These are phyloP conservation scores for Spergularia bocconei DNA, from an alignment of 148 eudicot species.

Conservation along the genomic window DNA sequence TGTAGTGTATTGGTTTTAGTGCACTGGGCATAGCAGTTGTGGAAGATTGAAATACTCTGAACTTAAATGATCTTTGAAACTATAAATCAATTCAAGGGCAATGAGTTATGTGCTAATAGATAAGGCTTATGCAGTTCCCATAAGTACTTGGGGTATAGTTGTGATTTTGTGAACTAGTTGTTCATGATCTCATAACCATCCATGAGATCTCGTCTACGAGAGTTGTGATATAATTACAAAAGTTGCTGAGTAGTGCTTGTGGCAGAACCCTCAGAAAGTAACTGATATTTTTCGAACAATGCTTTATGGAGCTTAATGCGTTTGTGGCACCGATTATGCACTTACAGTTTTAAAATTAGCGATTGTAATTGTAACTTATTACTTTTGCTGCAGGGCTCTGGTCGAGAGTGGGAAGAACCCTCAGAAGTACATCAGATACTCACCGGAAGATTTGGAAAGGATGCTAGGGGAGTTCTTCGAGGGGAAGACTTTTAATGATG, in stretches of 20 bases:
- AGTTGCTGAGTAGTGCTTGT: background rate
- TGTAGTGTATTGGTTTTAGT: no score
- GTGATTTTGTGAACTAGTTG: background rate
- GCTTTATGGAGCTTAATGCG: background rate
- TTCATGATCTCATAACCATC: background rate
- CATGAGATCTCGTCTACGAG: background rate
- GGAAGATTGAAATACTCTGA: no score
- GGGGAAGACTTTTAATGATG: slow-evolving; percentile 71
- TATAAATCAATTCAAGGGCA: no score
- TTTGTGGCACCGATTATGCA: background rate
- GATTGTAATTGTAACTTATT: background rate
- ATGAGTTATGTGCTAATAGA: no score
- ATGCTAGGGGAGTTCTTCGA: slow-evolving; percentile 97
- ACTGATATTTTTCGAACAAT: background rate
- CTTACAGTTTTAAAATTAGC: background rate
- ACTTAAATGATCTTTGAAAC: no score
- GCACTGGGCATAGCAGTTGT: no score
- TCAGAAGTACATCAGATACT: slow-evolving; percentile 77
- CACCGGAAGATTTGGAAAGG: slow-evolving; percentile 86
- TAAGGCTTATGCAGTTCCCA: no score
- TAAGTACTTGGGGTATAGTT: no score
- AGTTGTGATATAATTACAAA: background rate
- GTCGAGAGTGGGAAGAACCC: slow-evolving; percentile 88
- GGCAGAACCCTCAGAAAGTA: background rate
- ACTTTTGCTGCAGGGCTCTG: slow-evolving; percentile 46